Evolutionary conservation across 208 protist genomes (phyloP).

Genomic region (Balamuthia mandrillaris): DNA sequence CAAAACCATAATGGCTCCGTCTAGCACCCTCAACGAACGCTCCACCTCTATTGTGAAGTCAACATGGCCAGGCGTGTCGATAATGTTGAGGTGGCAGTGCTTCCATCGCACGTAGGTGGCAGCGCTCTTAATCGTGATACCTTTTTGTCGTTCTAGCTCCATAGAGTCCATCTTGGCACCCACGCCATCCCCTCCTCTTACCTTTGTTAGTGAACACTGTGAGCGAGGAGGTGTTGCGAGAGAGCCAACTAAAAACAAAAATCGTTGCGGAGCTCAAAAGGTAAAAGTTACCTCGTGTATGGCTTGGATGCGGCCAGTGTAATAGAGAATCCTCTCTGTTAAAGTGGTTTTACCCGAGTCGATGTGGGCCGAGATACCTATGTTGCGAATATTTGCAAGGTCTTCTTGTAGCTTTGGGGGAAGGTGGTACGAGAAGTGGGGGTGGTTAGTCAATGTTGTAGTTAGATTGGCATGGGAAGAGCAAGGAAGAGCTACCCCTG

Average conservation of each 20-base stretch:
- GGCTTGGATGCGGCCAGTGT: slow-evolving; percentile 90
- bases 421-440: no score
- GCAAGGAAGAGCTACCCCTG: no score
- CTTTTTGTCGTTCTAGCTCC: slow-evolving; percentile 97
- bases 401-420: no score
- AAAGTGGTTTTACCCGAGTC: slow-evolving; percentile 98
- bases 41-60: slow-evolving; percentile 99
- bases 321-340: slow-evolving; percentile 97
- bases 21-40: slow-evolving; percentile 92
- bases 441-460: no score
- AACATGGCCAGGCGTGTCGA: slow-evolving; percentile 98
- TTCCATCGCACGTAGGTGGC: slow-evolving; percentile 95
- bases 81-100: slow-evolving; percentile 95
- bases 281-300: slow-evolving; percentile 93
- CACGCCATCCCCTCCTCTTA: slow-evolving; percentile 91
- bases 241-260: background rate
- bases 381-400: slow-evolving; percentile 76
- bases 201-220: slow-evolving; percentile 37
- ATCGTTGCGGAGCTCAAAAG: no score
- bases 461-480: no score
- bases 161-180: slow-evolving; percentile 98
- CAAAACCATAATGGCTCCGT: slow-evolving; percentile 95
- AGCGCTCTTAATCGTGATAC: slow-evolving; percentile 98
- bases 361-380: slow-evolving; percentile 97
- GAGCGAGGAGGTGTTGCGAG: background rate